phyloP scores from a whole-genome alignment of 257 asterid genomes.

The Rehmannia glutinosa region DNA sequence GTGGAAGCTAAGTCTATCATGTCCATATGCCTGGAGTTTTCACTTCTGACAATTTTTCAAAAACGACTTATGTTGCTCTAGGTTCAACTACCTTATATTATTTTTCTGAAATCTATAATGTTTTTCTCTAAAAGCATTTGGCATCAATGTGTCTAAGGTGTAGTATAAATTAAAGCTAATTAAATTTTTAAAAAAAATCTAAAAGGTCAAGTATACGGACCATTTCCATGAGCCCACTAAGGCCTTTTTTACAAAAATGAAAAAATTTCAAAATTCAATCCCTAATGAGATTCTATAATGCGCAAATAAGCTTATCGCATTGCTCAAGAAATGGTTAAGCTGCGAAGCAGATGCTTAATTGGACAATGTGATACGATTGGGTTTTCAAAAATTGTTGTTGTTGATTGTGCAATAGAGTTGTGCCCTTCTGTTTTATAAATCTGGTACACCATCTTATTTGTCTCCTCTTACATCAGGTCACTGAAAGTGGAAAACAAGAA shows the following conservation, averaged over 20 bases:
- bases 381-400: not conserved
- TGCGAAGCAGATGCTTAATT: not conserved
- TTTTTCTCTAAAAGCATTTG: not conserved
- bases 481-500: constrained; percentile 96
- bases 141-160: not conserved
- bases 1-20: no score
- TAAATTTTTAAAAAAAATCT: not conserved
- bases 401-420: no score
- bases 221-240: not conserved
- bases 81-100: no score
- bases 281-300: not conserved
- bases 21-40: no score
- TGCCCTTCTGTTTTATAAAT: no score
- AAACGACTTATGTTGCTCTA: no score
- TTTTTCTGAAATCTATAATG: no score
- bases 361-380: not conserved
- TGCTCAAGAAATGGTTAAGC: no score
- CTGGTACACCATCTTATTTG: no score
- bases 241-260: no score
- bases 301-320: not conserved
- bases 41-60: no score
- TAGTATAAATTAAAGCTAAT: not conserved
- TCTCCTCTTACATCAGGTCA: constrained; percentile 51
- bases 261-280: not conserved
- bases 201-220: not conserved